Base-by-base conservation (phyloP, 1,139 yeast genomes). In the Debaryomyces robertsiae region DNA sequence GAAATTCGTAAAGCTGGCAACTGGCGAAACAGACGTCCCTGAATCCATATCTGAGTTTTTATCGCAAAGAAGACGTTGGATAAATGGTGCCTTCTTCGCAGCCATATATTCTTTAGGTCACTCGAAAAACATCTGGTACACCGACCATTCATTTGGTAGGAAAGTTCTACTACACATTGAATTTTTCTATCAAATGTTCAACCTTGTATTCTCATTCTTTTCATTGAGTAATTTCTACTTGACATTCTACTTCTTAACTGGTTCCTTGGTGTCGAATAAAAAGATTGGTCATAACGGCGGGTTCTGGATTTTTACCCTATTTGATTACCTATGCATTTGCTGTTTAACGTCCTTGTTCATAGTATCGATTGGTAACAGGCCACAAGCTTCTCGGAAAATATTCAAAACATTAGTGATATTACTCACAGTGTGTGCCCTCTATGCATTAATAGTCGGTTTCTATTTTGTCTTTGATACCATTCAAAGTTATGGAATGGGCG, bases 11-110 rank as follows among this genome's bases (percentile, higher is more conserved):
- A 85, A 87, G 55, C 87, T 82, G 63, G 97, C 98, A 2, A 84
- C 87, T 19, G 98, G 98, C 52, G 98, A 91, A 60, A 93, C 98
- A 0, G 98, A 93, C 75, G 97, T 93, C 36, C 98, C 98, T 3
- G 97, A 91, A 58, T 73, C 82, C 4, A 74, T 91, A 34, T 79
- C 98, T 0, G 98, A 93, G 61, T 91, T 93, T 58, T 81, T 93
- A 44, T 82, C 95, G 11, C 98, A 93, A 66, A 82, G 98, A 69
- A 81, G 98, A 69, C 82, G 98, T 68, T 93, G 98, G 98, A 79
- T 93, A 41, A 93, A 93, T 61, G 98, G 98, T 67, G 96, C 98
- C 0, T 81, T 91, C 57, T 93, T 93, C 67, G 98, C 98, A 2
- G 98, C 98, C 1, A 68, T 93, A 44, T 93, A 85, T 58, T 83